phyloP scores from a whole-genome alignment of 768 basidiomycete species.

The Megacollybia marginata region DNA sequence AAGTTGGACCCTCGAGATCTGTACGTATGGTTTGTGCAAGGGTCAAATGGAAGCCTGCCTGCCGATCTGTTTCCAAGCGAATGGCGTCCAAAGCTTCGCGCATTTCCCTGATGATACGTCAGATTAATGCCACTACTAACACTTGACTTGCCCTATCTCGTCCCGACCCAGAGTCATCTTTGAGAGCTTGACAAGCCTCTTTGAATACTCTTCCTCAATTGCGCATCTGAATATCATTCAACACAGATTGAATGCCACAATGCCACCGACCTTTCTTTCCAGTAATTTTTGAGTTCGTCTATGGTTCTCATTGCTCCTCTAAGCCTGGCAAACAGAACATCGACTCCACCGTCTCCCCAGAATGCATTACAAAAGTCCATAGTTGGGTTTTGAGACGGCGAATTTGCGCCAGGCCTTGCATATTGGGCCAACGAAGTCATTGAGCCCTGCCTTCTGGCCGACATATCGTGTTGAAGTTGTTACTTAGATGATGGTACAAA shows the following conservation, averaged over 20 bases:
- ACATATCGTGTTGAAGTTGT: too few relatives aligned
- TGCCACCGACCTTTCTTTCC: constrained; percentile 7
- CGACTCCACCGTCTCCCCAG: constrained; percentile 9
- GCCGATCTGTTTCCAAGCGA: constrained; percentile 76
- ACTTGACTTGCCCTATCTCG: constrained; percentile 10
- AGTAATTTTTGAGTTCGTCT: constrained; percentile 7
- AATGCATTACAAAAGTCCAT: constrained; percentile 12
- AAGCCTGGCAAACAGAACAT: constrained; percentile 10
- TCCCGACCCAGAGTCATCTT: constrained; percentile 7
- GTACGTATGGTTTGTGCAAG: constrained; percentile 69
- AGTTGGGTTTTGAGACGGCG: constrained; percentile 1
- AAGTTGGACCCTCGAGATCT: constrained; percentile 66
- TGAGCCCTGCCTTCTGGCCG: too few relatives aligned
- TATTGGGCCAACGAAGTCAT: too few relatives aligned
- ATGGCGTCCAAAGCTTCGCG: constrained; percentile 75
- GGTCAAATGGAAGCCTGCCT: constrained; percentile 63
- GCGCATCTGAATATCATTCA: not conserved
- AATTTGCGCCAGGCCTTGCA: not conserved
- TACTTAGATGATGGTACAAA: too few relatives aligned
- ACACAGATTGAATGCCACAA: not conserved
- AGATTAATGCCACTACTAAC: not conserved
- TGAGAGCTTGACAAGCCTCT: constrained; percentile 3
- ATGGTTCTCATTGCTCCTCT: constrained; percentile 6
- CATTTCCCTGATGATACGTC: constrained; percentile 52
- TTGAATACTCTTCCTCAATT: constrained; percentile 13